A percentile compares a stretch with the other conserved stretches of the same genome.
phyloP scores from a whole-genome alignment of 345 rosid genomes.

The Citrus sinensis region DVS_A1.0 CM039167.1:2486501-2487000 shows the following conservation, averaged over 20 bases:
- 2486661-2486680: neutral
- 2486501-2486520: neutral
- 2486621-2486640: neutral
- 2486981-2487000: neutral
- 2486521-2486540: neutral
- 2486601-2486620: neutral
- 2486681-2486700: neutral
- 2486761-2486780: neutral
- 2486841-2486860: constrained; percentile 64
- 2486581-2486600: neutral
- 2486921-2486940: neutral
- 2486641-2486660: neutral
- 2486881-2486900: constrained; percentile 27
- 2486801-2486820: neutral
- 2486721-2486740: neutral
- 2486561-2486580: neutral
- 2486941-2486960: neutral
- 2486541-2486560: neutral
- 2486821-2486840: constrained; percentile 73
- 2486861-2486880: constrained; percentile 65
- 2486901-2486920: neutral
- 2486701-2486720: neutral
- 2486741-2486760: neutral
- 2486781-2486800: neutral
- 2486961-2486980: neutral